Conservation (phyloP, 2,329 filamentous ascomycete genomes). For the Neobulgaria alba region DNA sequence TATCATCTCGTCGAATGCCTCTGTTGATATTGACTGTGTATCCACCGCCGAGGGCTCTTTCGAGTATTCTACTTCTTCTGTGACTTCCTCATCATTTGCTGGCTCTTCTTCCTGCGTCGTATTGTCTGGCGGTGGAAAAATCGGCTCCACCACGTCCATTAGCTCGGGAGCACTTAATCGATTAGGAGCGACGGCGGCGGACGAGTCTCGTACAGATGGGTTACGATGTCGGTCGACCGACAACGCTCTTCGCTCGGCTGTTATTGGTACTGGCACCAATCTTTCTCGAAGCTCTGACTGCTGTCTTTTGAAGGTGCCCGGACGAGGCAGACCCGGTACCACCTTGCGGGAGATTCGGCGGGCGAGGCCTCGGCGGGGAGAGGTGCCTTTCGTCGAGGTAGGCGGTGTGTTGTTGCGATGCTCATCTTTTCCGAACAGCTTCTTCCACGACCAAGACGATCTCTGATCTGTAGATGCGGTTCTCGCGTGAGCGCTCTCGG, state of each 20-base stretch:
- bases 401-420: constrained; percentile 8
- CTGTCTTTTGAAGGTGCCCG: constrained; percentile 74
- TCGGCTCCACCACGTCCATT: constrained; percentile 17
- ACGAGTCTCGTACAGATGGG: constrained; percentile 17
- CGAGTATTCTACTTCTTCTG: constrained; percentile 9
- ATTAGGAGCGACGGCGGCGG: constrained; percentile 14
- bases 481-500: constrained; percentile 19
- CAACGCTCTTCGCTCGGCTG: constrained; percentile 61
- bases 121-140: no score
- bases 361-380: constrained; percentile 19
- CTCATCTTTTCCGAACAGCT: constrained; percentile 26
- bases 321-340: constrained; percentile 68
- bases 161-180: constrained; percentile 25
- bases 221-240: constrained; percentile 48
- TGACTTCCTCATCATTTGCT: constrained; percentile 15
- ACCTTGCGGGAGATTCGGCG: constrained; percentile 43
- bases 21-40: constrained; percentile 24
- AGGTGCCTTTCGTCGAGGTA: constrained; percentile 14
- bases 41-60: constrained; percentile 20
- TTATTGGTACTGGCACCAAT: constrained; percentile 55
- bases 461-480: constrained; percentile 24
- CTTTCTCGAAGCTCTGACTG: constrained; percentile 71
- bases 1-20: constrained; percentile 51
- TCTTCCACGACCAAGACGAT: constrained; percentile 26
- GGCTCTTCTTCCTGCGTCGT: constrained; percentile 11